phyloP scores from a whole-genome alignment of 73 alveolate genomes.

The Urostyla sp. region DNA sequence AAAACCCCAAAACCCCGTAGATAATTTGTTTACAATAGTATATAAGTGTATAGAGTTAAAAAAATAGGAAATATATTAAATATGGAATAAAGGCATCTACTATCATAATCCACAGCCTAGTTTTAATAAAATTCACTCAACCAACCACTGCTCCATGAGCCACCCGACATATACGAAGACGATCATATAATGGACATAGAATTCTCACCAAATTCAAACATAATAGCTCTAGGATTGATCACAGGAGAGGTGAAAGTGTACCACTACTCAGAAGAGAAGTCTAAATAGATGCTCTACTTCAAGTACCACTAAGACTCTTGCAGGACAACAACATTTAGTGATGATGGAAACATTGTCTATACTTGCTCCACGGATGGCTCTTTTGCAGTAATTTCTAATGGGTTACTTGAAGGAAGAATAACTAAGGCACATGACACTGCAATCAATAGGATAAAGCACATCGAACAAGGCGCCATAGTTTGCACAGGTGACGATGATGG shows the following conservation, averaged over 20 bases:
- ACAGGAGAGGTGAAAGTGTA: conserved; percentile 76
- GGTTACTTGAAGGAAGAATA: conserved; percentile 37
- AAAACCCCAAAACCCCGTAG: no score
- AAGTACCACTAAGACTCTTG: conserved; percentile 47
- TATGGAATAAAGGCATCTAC: no score
- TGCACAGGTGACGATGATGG: conserved; percentile 90
- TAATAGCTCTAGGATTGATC: conserved; percentile 66
- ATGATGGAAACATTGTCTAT: conserved; percentile 63
- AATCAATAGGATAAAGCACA: conserved; percentile 40
- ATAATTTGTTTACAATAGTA: no score
- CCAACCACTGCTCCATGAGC: conserved; percentile 59
- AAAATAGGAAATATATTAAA: no score
- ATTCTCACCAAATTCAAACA: conserved; percentile 78
- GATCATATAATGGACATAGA: conserved; percentile 81
- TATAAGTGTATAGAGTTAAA: no score
- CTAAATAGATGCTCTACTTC: conserved; percentile 40
- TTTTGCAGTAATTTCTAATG: conserved; percentile 63
- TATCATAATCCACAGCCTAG: no score
- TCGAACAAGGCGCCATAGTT: conserved; percentile 58
- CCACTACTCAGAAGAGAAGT: conserved; percentile 32
- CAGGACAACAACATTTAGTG: conserved; percentile 54
- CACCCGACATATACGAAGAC: conserved; percentile 78
- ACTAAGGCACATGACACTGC: conserved; percentile 59
- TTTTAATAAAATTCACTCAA: no score
- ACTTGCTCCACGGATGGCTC: conserved; percentile 63